Percentiles rank a stretch among this genome's conserved stretches.
phyloP scores from a whole-genome alignment of 2,329 filamentous ascomycete species.

The Xylariomycetidae sp. region DNA sequence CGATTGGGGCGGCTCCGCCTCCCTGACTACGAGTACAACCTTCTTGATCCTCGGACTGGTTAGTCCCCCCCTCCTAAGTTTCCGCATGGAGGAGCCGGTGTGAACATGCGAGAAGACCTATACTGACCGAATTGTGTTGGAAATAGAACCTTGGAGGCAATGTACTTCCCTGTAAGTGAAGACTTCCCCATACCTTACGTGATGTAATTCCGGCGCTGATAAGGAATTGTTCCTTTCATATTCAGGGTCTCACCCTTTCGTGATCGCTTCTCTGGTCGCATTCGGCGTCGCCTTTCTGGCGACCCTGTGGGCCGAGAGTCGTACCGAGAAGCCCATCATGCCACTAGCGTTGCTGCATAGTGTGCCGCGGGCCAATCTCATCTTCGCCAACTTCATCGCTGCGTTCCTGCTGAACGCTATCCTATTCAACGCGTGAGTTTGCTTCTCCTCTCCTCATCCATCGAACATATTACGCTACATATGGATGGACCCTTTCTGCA shows the following conservation, averaged over 20 bases:
- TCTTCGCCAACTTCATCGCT: conserved; percentile 50
- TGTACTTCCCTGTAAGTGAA: conserved; percentile 48
- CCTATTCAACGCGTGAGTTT: conserved; percentile 54
- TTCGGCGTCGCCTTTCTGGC: conserved; percentile 43
- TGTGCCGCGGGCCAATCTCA: conserved; percentile 51
- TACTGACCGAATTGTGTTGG: not conserved
- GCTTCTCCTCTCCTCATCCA: too few relatives aligned
- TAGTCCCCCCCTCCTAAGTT: conserved; percentile 18
- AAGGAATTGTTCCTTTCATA: not conserved
- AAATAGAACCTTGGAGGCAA: conserved; percentile 58
- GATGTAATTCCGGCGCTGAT: not conserved
- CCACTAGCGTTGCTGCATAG: conserved; percentile 48
- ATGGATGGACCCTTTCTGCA: too few relatives aligned
- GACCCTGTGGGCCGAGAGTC: conserved; percentile 49
- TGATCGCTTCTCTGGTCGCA: conserved; percentile 46
- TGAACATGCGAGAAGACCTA: too few relatives aligned
- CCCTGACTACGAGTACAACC: conserved; percentile 48
- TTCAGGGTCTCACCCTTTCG: conserved; percentile 53
- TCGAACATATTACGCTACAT: too few relatives aligned
- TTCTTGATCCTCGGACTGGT: conserved; percentile 57
- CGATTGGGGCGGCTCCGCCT: conserved; percentile 50
- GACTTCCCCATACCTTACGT: not conserved
- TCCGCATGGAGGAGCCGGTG: conserved; percentile 5
- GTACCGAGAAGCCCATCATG: conserved; percentile 53
- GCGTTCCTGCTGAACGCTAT: conserved; percentile 51